Evolutionary conservation across 257 asterid species (phyloP).

Genomic region (Eucommia ulmoides): DNA sequence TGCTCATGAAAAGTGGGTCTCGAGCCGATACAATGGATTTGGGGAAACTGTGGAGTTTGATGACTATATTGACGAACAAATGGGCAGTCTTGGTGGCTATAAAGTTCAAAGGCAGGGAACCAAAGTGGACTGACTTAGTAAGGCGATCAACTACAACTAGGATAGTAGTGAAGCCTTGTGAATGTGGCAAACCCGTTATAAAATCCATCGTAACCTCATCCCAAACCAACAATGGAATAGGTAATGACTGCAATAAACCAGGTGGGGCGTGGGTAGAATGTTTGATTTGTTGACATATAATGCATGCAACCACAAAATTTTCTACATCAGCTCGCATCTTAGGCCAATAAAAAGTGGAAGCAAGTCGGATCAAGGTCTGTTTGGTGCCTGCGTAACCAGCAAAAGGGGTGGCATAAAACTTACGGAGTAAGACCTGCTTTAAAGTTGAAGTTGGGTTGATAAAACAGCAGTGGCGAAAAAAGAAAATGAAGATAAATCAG

Average conservation of each 20-base stretch:
- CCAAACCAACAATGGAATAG: neutral
- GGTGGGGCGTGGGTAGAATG: neutral
- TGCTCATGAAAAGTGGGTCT: too few relatives aligned
- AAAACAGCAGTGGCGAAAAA: neutral
- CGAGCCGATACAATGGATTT: too few relatives aligned
- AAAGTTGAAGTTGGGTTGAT: neutral
- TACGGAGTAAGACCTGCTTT: neutral
- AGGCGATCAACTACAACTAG: neutral
- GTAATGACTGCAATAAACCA: neutral
- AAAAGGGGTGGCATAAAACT: neutral
- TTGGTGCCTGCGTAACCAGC: neutral
- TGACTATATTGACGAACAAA: too few relatives aligned
- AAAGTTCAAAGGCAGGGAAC: neutral
- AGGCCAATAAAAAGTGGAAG: neutral
- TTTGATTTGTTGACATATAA: neutral
- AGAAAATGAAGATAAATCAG: too few relatives aligned
- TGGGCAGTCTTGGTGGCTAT: neutral
- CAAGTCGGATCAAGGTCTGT: neutral
- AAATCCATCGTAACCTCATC: neutral
- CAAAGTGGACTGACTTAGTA: neutral
- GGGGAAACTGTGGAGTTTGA: too few relatives aligned
- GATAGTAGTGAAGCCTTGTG: neutral
- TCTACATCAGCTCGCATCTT: neutral
- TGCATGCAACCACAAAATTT: neutral
- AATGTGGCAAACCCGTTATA: neutral